These are phyloP conservation scores for Actinidia chinensis DNA, from an alignment of 179 eudicot genomes.

Conservation along the genomic window DNA sequence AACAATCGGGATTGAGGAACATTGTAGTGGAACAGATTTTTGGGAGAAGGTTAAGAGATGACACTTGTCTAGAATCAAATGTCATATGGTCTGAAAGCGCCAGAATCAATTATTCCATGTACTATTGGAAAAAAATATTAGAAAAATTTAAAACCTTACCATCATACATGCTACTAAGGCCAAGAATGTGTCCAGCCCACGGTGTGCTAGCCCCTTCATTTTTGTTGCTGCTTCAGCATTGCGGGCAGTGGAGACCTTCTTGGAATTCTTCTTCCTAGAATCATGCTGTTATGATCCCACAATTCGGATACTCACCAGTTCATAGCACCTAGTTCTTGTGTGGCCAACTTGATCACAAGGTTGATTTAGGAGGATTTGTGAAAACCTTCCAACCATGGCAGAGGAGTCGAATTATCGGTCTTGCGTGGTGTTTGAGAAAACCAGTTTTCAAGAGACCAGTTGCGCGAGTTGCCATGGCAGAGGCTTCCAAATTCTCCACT, in stretches of 20 bases:
- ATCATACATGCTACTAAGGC: background rate
- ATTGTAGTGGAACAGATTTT: too few relatives aligned
- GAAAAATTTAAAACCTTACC: too few relatives aligned
- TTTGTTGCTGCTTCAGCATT: background rate
- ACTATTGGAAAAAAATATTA: too few relatives aligned
- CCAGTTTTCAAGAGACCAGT: background rate
- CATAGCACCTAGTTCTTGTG: background rate
- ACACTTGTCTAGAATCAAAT: too few relatives aligned
- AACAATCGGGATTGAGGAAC: too few relatives aligned
- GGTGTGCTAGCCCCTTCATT: too few relatives aligned
- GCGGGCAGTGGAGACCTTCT: background rate
- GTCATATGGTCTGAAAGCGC: too few relatives aligned
- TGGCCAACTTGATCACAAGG: background rate
- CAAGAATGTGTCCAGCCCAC: background rate
- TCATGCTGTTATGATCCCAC: background rate
- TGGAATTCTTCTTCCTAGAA: background rate
- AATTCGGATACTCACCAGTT: background rate
- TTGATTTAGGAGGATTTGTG: background rate
- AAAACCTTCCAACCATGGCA: background rate
- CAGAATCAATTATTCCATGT: too few relatives aligned
- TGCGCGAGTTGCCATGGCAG: slow-evolving; percentile 14
- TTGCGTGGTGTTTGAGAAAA: background rate
- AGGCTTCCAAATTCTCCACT: slow-evolving; percentile 3
- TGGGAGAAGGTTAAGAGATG: too few relatives aligned
- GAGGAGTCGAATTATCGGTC: too few relatives aligned